Conservation (phyloP, 2,329 filamentous ascomycete genomes). For the Lachnellula subtilissima region DNA sequence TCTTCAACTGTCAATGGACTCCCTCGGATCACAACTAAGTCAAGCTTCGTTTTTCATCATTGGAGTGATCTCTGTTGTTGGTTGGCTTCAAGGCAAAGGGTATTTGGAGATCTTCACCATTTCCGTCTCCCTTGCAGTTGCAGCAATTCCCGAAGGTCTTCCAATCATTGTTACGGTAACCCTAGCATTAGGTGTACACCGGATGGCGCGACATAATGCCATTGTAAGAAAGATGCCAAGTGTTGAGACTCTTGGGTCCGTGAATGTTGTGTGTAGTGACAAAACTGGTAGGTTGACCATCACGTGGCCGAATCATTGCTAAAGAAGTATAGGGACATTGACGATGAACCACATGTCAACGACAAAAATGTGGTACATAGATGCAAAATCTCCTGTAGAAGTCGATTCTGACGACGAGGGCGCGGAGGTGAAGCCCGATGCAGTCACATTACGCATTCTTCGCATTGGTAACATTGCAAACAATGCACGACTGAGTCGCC, state of each 20-base stretch:
- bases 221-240: constrained; percentile 95
- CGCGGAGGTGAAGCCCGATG: constrained; percentile 56
- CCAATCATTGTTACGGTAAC: constrained; percentile 99
- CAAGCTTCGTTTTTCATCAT: constrained; percentile 97
- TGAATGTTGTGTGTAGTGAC: constrained; percentile 98
- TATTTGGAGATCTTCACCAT: constrained; percentile 96
- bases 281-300: constrained; percentile 65
- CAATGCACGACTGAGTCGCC: constrained; percentile 75
- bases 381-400: constrained; percentile 47
- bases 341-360: constrained; percentile 99
- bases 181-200: constrained; percentile 85
- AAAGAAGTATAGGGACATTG: constrained; percentile 60
- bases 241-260: constrained; percentile 95
- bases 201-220: constrained; percentile 92
- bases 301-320: constrained; percentile 13
- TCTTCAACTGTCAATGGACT: constrained; percentile 92
- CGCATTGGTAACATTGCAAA: constrained; percentile 96
- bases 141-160: constrained; percentile 90
- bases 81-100: constrained; percentile 82
- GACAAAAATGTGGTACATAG: constrained; percentile 94
- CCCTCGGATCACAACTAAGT: constrained; percentile 91
- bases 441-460: constrained; percentile 73
- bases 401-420: constrained; percentile 49
- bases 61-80: constrained; percentile 84
- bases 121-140: constrained; percentile 91